These are phyloP conservation scores for Apiospora pterosperma DNA, from an alignment of 2,329 filamentous ascomycete species.

Conservation along the genomic window DNA sequence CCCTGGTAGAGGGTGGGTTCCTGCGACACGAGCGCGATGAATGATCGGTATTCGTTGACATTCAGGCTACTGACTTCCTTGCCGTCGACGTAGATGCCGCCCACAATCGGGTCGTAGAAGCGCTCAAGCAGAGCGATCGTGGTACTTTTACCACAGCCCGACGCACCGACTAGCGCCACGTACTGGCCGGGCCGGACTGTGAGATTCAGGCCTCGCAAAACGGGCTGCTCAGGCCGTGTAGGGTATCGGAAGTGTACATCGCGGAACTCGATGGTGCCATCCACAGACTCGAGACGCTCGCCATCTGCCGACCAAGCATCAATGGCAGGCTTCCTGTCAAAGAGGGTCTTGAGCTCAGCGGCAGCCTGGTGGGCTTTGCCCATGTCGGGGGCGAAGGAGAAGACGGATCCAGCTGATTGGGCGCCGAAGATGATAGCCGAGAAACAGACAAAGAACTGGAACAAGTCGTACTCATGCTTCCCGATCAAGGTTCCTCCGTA, in stretches of 20 bases:
- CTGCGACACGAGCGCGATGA: constrained; percentile 85
- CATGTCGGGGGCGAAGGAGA: constrained; percentile 89
- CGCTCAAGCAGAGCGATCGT: constrained; percentile 89
- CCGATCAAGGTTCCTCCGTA: constrained; percentile 79
- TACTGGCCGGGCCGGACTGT: constrained; percentile 75
- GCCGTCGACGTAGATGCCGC: constrained; percentile 78
- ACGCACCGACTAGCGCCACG: constrained; percentile 87
- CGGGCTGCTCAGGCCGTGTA: constrained; percentile 85
- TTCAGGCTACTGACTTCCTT: constrained; percentile 79
- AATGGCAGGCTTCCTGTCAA: constrained; percentile 78
- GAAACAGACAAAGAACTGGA: constrained; percentile 93
- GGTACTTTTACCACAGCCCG: constrained; percentile 90
- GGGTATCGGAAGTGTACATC: constrained; percentile 95
- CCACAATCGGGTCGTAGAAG: constrained; percentile 86
- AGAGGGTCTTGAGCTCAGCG: constrained; percentile 73
- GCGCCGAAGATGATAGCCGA: constrained; percentile 85
- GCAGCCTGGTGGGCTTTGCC: constrained; percentile 87
- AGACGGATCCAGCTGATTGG: constrained; percentile 86
- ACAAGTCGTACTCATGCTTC: constrained; percentile 67
- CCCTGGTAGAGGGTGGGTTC: constrained; percentile 95
- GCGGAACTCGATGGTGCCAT: constrained; percentile 83
- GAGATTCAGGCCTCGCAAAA: constrained; percentile 80
- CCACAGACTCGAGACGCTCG: constrained; percentile 55
- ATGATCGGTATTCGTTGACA: constrained; percentile 79
- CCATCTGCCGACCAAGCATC: constrained; percentile 78